phyloP scores from a whole-genome alignment of 768 basidiomycete species.

The Rhizopogon salebrosus region DNA sequence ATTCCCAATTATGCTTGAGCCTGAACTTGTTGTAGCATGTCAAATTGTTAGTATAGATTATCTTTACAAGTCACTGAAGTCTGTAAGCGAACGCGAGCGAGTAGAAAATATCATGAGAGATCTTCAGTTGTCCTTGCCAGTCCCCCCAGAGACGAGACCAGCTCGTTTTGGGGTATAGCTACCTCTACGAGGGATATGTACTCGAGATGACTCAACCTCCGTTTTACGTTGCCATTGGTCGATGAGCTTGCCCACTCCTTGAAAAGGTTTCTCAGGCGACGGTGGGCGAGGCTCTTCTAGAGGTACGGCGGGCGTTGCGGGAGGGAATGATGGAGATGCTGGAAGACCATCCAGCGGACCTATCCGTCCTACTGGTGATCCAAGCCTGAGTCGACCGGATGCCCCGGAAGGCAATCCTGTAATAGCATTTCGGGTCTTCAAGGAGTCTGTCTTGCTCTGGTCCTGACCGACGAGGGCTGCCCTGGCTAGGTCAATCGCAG shows the following conservation, averaged over 20 bases:
- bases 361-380: conserved; percentile 7
- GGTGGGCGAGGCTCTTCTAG: conserved; percentile 39
- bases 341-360: conserved; percentile 24
- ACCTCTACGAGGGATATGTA: conserved; percentile 30
- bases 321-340: not conserved
- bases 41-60: not conserved
- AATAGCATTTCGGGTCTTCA: conserved; percentile 13
- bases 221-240: conserved; percentile 86
- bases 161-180: conserved; percentile 37
- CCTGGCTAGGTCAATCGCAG: conserved; percentile 4
- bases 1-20: not conserved
- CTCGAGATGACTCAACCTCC: conserved; percentile 39
- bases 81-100: not conserved
- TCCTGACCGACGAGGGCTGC: conserved; percentile 14
- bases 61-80: not conserved
- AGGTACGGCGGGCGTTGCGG: conserved; percentile 8
- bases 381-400: conserved; percentile 17
- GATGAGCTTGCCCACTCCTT: conserved; percentile 80
- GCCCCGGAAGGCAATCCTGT: conserved; percentile 18
- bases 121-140: conserved; percentile 16
- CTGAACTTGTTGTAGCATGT: not conserved
- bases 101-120: conserved; percentile 4
- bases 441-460: conserved; percentile 9
- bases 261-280: conserved; percentile 74
- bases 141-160: conserved; percentile 21